Evolutionary conservation across 768 basidiomycete species (phyloP), one percentile per base, ranked within the genome.

Genomic region (Pulveroboletus sp.): DNA sequence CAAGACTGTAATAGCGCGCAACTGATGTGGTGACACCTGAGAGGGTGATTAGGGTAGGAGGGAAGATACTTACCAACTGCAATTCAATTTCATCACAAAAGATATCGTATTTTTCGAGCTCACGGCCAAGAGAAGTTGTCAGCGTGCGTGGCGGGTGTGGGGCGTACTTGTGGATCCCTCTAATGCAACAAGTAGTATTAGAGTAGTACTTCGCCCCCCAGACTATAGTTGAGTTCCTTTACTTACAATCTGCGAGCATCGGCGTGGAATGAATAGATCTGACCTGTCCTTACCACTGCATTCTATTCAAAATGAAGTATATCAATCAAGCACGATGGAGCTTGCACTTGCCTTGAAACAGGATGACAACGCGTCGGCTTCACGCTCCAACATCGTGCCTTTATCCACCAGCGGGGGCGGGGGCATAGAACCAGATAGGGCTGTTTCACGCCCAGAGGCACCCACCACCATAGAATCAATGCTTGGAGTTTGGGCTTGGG

Each of bases 51-150:
- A 50, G n/a, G 32, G 42, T 5, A 37, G 35, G 26, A 24, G 2
- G 30, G 41, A n/a, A 39, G 30, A 35, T 38, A 68, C 82, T 65
- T 65, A 82, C 89, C 56, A 92, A 58, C 46, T 82, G 80, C 36
- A 81, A 76, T 64, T 91, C 89, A 43, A 92, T 80, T 2, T 81
- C 72, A 61, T 92, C 89, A 58, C 86, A 88, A 5, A 89, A 54
- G 57, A 89, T 86, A 59, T 91, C 87, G 57, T 85, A 91, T 59
- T 79, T 84, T 62, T 90, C 86, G 4, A 89, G 71, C 60, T 89
- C 86, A 33, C 79, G 79, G 14, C 87, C 83, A 31, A 92, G 73
- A 15, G 84, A 75, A 4, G 80, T 71, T 4, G 78, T 81, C 11
- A 89, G 62, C 21, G 82, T 74, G n/a, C 71, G 80, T 9, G 87